A percentile compares a stretch with the other conserved stretches of the same genome.
These are phyloP conservation scores for Salinomyces thailandicus DNA, from an alignment of 2,329 filamentous ascomycete species.

Conservation along the genomic window DNA sequence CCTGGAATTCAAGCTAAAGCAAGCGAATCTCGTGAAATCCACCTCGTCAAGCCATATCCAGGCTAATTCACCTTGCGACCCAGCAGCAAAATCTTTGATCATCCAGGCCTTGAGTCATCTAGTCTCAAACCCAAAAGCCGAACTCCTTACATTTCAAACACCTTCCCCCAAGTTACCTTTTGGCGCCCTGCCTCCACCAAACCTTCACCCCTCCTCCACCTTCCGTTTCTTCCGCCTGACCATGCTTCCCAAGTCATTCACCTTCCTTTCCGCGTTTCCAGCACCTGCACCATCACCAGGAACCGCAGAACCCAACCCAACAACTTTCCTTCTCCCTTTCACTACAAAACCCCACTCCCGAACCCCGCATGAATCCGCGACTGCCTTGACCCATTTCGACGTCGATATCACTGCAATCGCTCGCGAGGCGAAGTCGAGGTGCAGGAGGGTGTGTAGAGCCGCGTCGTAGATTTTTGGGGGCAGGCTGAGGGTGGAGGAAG, in stretches of 20 bases:
- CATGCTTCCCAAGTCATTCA: conserved; percentile 29
- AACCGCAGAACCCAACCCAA: conserved; percentile 14
- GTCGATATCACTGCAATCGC: conserved; percentile 56
- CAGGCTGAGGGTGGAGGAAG: conserved; percentile 11
- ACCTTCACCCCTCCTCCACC: conserved; percentile 21
- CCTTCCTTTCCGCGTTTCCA: conserved; percentile 1
- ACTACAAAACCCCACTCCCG: conserved; percentile 15
- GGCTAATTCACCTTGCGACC: too few species aligned
- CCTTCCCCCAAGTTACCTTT: too few species aligned
- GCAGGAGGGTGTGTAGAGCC: conserved; percentile 50
- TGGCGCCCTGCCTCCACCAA: too few species aligned
- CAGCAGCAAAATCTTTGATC: too few species aligned
- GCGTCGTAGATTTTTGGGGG: conserved; percentile 33
- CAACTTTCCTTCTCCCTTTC: too few species aligned
- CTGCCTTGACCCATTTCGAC: conserved; percentile 58
- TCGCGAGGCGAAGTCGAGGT: conserved; percentile 61
- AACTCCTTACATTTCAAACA: too few species aligned
- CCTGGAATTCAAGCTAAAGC: conserved; percentile 1
- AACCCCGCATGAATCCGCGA: conserved; percentile 28
- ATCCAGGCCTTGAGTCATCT: too few species aligned
- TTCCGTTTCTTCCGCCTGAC: conserved; percentile 43
- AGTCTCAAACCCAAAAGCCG: too few species aligned
- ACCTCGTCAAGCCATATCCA: too few species aligned
- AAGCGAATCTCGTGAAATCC: too few species aligned
- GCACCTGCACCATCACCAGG: conserved; percentile 3